phyloP scores from a whole-genome alignment of 1,139 yeast species.

The Diutina pseudorugosa region DNA sequence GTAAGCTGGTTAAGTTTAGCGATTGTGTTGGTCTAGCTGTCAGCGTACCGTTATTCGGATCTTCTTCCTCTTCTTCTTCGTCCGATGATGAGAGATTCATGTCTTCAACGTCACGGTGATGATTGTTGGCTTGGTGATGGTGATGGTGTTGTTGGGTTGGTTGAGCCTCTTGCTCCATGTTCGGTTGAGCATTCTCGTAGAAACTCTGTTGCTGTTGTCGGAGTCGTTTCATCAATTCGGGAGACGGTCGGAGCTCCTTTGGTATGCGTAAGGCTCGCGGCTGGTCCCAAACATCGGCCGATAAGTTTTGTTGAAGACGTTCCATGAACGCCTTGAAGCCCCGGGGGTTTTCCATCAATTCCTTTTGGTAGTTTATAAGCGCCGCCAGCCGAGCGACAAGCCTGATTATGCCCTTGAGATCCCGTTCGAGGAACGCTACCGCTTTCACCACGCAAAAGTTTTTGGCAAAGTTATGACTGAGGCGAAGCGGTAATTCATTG shows the following conservation, averaged over 20 bases:
- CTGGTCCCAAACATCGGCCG: not conserved
- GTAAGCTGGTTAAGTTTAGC: not conserved
- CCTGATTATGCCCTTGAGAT: not conserved
- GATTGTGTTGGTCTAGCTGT: too few relatives aligned
- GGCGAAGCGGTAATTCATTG: not conserved
- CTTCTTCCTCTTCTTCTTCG: not conserved
- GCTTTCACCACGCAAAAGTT: not conserved
- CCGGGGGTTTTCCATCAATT: not conserved
- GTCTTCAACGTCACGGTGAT: not conserved
- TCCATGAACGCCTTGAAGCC: not conserved
- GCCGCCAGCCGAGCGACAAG: not conserved
- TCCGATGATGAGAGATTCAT: not conserved
- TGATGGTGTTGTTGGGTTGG: not conserved
- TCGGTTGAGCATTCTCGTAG: too few relatives aligned
- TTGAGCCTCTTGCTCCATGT: too few relatives aligned
- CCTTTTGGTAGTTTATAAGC: not conserved
- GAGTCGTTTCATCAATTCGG: not conserved
- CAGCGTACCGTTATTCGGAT: too few relatives aligned
- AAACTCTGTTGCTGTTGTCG: too few relatives aligned
- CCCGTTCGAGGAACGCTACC: not conserved
- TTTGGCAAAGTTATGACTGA: not conserved
- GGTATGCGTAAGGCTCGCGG: not conserved
- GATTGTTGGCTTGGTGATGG: not conserved
- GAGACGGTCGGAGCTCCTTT: not conserved
- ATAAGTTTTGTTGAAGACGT: not conserved